These are phyloP conservation scores for Tulasnella sp. DNA, from an alignment of 768 basidiomycete genomes.

Conservation along the genomic window DNA sequence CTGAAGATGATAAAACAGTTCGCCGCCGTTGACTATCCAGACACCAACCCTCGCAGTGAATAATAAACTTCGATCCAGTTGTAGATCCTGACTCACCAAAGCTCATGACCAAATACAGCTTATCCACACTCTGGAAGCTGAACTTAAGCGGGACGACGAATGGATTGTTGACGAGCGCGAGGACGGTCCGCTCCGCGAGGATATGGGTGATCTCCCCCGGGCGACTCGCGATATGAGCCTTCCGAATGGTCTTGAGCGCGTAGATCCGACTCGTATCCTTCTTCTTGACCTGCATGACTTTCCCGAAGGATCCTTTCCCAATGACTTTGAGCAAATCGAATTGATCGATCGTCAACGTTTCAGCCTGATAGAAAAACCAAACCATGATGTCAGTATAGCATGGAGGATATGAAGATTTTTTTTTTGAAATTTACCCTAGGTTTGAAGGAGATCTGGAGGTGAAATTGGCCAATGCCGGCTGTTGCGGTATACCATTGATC, in stretches of 20 bases:
- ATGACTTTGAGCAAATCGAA: constrained; percentile 98
- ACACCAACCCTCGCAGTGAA: background rate
- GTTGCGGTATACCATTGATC: constrained; percentile 87
- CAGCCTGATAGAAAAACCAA: constrained; percentile 29
- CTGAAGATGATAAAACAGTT: constrained; percentile 95
- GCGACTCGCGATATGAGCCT: constrained; percentile 92
- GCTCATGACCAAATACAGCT: constrained; percentile 94
- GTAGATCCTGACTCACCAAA: constrained; percentile 48
- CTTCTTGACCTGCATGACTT: constrained; percentile 97
- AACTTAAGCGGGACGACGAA: constrained; percentile 99
- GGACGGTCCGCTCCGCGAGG: constrained; percentile 89
- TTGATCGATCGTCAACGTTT: constrained; percentile 85
- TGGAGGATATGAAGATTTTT: too few species aligned
- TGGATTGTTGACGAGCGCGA: constrained; percentile 94
- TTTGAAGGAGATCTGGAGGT: constrained; percentile 91
- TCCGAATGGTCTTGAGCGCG: constrained; percentile 95
- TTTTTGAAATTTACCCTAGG: too few species aligned
- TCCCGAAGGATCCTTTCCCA: constrained; percentile 95
- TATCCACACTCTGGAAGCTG: constrained; percentile 96
- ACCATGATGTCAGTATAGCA: too few species aligned
- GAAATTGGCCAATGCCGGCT: constrained; percentile 82
- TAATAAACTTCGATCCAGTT: background rate
- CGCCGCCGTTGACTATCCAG: constrained; percentile 80
- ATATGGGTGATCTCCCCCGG: constrained; percentile 98
- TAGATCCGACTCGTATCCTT: constrained; percentile 97